Percentiles rank a stretch among this genome's conserved stretches.
These are phyloP conservation scores for Xylariaceae sp. DNA, from an alignment of 2,329 filamentous ascomycete genomes.

Conservation along the genomic window DNA sequence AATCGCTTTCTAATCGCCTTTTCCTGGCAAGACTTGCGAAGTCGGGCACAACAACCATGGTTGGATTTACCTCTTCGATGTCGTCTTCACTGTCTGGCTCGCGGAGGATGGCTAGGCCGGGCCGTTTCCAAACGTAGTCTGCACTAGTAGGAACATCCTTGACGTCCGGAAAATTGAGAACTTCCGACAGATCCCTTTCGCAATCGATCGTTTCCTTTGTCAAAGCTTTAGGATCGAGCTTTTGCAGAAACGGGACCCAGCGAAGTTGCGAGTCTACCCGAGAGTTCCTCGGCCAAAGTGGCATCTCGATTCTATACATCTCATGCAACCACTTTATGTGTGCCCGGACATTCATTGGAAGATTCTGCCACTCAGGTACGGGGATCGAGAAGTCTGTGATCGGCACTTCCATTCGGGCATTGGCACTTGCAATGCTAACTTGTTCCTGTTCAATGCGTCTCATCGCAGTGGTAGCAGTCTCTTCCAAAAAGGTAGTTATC, in stretches of 20 bases:
- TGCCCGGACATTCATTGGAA: constrained; percentile 10
- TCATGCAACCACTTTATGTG: constrained; percentile 22
- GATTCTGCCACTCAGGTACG: constrained; percentile 23
- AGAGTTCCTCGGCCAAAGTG: constrained; percentile 17
- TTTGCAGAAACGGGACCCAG: constrained; percentile 28
- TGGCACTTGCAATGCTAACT: constrained; percentile 25
- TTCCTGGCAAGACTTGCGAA: constrained; percentile 26
- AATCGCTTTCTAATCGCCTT: constrained; percentile 20
- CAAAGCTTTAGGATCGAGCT: constrained; percentile 13
- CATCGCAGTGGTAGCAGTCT: constrained; percentile 12
- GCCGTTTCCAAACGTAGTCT: constrained; percentile 29
- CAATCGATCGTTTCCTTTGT: constrained; percentile 23
- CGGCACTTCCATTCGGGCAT: constrained; percentile 28
- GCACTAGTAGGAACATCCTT: constrained; percentile 23
- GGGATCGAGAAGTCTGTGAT: constrained; percentile 29
- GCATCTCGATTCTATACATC: constrained; percentile 6
- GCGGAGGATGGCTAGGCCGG: constrained; percentile 28
- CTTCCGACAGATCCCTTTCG: neutral
- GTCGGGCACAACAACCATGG: neutral
- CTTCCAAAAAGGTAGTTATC: constrained; percentile 16
- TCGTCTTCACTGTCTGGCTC: constrained; percentile 27
- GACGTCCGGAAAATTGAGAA: constrained; percentile 8
- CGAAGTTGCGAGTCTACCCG: constrained; percentile 22
- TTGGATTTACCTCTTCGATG: constrained; percentile 12
- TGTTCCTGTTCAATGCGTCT: constrained; percentile 28